Percentiles rank a stretch among this genome's conserved stretches.
Conservation (phyloP, 1,284 basidiomycete species). For the Malassezia brasiliensis region DNA sequence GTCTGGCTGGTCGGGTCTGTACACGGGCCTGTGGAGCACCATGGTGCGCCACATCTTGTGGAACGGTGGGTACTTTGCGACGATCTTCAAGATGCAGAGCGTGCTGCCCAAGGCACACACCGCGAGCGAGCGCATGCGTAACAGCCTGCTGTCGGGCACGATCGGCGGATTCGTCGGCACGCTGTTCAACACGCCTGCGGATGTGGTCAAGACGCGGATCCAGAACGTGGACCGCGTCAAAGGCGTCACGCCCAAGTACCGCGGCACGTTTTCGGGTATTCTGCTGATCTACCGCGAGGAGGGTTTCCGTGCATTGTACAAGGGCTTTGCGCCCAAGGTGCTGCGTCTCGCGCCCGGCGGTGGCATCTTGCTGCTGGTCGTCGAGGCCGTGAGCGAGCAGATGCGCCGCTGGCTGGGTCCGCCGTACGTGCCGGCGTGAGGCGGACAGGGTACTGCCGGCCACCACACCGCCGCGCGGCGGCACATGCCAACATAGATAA, state of each 20-base stretch:
- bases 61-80: conserved; percentile 59
- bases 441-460: background rate
- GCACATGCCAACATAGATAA: no score
- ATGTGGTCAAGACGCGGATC: conserved; percentile 93
- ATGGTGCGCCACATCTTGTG: conserved; percentile 39
- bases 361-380: conserved; percentile 70
- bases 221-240: conserved; percentile 56
- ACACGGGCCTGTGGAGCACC: conserved; percentile 47
- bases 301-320: conserved; percentile 79
- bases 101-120: conserved; percentile 66
- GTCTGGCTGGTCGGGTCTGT: conserved; percentile 72
- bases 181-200: conserved; percentile 65
- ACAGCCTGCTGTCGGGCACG: conserved; percentile 84
- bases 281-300: conserved; percentile 78
- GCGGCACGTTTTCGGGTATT: conserved; percentile 65
- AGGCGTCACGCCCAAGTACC: conserved; percentile 61
- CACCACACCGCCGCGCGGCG: background rate
- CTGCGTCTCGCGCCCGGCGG: conserved; percentile 84
- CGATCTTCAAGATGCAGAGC: conserved; percentile 71
- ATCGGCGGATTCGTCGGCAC: conserved; percentile 82
- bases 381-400: conserved; percentile 32
- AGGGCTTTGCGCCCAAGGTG: conserved; percentile 63
- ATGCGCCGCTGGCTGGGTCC: conserved; percentile 33
- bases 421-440: conserved; percentile 24
- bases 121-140: conserved; percentile 63